A percentile compares a stretch with the other conserved stretches of the same genome.
phyloP scores from a whole-genome alignment of 805 yeast species.

The Wickerhamomyces bovis region DNA sequence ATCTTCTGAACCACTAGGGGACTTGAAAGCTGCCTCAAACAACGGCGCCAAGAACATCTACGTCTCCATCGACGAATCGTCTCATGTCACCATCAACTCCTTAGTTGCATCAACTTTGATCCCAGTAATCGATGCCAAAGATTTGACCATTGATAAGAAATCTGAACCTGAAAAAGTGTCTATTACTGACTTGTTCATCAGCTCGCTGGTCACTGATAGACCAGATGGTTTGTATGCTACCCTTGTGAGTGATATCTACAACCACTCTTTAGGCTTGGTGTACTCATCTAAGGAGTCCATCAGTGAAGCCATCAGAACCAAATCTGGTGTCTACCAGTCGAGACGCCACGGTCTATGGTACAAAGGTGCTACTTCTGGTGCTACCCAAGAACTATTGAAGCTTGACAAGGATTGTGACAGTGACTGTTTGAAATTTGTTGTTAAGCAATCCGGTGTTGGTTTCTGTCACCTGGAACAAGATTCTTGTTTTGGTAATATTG shows the following conservation, averaged over 20 bases:
- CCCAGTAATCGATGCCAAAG: slow-evolving; percentile 18
- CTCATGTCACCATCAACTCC: slow-evolving; percentile 13
- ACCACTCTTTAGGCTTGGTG: slow-evolving; percentile 80
- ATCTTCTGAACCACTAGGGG: slow-evolving; percentile 16
- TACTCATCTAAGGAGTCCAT: slow-evolving; percentile 84
- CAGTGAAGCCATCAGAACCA: slow-evolving; percentile 70
- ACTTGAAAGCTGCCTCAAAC: slow-evolving; percentile 13
- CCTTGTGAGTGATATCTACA: slow-evolving; percentile 62
- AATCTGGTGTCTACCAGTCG: slow-evolving; percentile 90
- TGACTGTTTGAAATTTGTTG: slow-evolving; percentile 83
- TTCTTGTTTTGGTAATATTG: slow-evolving; percentile 73
- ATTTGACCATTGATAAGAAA: slow-evolving; percentile 15
- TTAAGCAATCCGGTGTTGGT: slow-evolving; percentile 79
- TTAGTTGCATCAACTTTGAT: slow-evolving; percentile 19
- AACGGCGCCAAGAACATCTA: slow-evolving; percentile 15
- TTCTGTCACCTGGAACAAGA: slow-evolving; percentile 84
- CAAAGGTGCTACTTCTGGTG: slow-evolving; percentile 95
- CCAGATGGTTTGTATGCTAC: slow-evolving; percentile 83
- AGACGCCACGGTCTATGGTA: slow-evolving; percentile 92
- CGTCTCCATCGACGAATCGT: slow-evolving; percentile 8
- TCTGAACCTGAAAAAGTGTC: slow-evolving; percentile 23
- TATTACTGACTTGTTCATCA: slow-evolving; percentile 39
- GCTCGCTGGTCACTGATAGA: slow-evolving; percentile 70
- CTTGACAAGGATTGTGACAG: slow-evolving; percentile 85
- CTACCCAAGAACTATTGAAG: slow-evolving; percentile 69